Conservation (phyloP, 306 rosid species). For the Parietaria judaica region DNA sequence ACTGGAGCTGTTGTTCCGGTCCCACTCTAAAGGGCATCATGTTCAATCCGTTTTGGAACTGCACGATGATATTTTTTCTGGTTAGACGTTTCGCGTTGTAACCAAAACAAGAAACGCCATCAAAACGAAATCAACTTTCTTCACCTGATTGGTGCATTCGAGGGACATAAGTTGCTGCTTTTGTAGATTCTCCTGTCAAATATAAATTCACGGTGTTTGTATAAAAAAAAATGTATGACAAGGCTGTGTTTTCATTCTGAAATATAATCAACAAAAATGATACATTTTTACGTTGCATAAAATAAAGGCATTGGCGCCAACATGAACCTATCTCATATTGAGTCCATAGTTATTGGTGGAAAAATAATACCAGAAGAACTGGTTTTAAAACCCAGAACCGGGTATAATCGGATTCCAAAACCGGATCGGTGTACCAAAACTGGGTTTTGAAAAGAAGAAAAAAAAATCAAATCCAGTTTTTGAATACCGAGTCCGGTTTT, state of each 20-base stretch:
- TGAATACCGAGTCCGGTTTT: too few species aligned
- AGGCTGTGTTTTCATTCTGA: neutral
- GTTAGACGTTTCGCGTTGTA: neutral
- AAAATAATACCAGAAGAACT: too few species aligned
- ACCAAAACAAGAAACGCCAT: neutral
- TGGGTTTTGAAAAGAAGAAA: too few species aligned
- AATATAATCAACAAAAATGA: neutral
- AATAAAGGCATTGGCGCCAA: too few species aligned
- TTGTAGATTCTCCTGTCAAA: slow-evolving; percentile 57
- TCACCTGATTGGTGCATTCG: slow-evolving; percentile 77
- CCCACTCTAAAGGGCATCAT: slow-evolving; percentile 56
- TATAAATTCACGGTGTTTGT: neutral
- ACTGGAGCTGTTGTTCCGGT: slow-evolving; percentile 65
- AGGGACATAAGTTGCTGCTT: slow-evolving; percentile 67
- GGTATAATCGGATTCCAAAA: too few species aligned
- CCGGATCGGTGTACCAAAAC: too few species aligned
- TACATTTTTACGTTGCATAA: too few species aligned
- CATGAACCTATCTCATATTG: too few species aligned
- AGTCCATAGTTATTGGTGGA: too few species aligned
- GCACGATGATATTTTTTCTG: slow-evolving; percentile 26
- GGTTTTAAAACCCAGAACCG: too few species aligned
- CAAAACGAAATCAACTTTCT: slow-evolving; percentile 8
- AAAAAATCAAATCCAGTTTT: too few species aligned
- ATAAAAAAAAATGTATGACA: slow-evolving; percentile 1
- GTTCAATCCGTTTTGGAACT: slow-evolving; percentile 67